Base-by-base conservation (phyloP, 2,329 filamentous ascomycete genomes). In the Sarocladiaceae sp. region DNA sequence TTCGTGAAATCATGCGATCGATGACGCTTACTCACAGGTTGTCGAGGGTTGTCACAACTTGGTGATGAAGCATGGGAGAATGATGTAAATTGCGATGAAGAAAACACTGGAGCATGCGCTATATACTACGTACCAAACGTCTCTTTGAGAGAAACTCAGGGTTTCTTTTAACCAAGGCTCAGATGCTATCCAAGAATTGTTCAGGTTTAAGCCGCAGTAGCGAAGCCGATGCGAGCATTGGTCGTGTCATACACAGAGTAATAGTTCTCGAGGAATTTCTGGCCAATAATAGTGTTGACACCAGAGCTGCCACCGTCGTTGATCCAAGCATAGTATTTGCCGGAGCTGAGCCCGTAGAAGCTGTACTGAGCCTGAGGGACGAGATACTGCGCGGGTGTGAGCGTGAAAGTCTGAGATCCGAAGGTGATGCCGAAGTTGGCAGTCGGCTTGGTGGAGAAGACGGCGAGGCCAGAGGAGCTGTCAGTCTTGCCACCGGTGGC, bases 211-310 rank as follows among this genome's bases (percentile, higher is more conserved):
- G 48, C 50, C 18, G 52, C 56, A 20, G 58, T 62, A 25, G 59
- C 57, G 20, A 66, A 58, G 31, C 57, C 55, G 17, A 61, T 59
- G 22, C 55, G 54, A 18, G 47, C 13, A 28, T 57, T 57, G 42
- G 54, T 57, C 25, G 56, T 57, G 59, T 64, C 61, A 33, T 56
- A 63, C 28, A 63, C 62, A 25, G 62, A 59, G 53, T 64, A 64
- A 54, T 63, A 64, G 51, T 62, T 57, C 55, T 64, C 61, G 29
- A 64, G 53, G 55, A 64, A 64, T 59, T 64, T 64, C 37, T 63
- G 61, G 26, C 62, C 61, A 47, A 64, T 61, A 33, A 64, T 61
- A 17, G 56, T 60, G 50, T 61, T 61, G 35, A 63, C 57, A 39
- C 57, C 60, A n/a, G 56, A 57, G 51, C 50, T 57, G 20, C 61